Percentiles rank a stretch among this genome's conserved stretches.
These are phyloP conservation scores for Rubia balearica DNA, from an alignment of 305 asterid genomes.

Conservation along the genomic window DNA sequence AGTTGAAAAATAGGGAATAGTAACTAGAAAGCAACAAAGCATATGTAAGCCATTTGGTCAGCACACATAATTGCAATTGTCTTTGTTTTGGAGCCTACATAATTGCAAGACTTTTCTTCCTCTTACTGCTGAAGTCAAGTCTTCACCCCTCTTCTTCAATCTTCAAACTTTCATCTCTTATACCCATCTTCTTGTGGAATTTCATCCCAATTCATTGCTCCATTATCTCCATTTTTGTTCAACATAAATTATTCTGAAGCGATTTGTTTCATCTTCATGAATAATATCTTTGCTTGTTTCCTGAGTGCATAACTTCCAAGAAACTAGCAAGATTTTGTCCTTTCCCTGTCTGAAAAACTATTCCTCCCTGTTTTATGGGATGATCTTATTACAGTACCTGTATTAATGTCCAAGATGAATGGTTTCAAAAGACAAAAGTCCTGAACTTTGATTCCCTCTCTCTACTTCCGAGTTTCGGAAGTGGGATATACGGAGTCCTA, in stretches of 20 bases:
- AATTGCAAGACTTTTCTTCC: conserved; percentile 1
- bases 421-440: conserved; percentile 22
- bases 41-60: not conserved
- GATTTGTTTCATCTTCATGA: not conserved
- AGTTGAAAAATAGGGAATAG: not conserved
- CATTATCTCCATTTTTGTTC: not conserved
- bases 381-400: not conserved
- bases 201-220: not conserved
- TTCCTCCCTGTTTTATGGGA: not conserved
- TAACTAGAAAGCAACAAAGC: not conserved
- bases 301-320: conserved; percentile 16
- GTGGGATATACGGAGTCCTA: not conserved
- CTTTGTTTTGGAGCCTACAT: not conserved
- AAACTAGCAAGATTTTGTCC: conserved; percentile 18
- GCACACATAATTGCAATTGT: not conserved
- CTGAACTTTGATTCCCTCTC: not conserved
- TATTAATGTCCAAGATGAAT: conserved; percentile 10
- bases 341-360: not conserved
- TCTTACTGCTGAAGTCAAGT: not conserved
- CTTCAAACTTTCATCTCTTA: not conserved
- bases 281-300: not conserved
- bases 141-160: not conserved
- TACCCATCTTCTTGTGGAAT: not conserved
- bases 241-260: not conserved
- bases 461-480: not conserved